Evolutionary conservation across 1,139 yeast genomes (phyloP).

Genomic region (Petasospora fabianii): DNA sequence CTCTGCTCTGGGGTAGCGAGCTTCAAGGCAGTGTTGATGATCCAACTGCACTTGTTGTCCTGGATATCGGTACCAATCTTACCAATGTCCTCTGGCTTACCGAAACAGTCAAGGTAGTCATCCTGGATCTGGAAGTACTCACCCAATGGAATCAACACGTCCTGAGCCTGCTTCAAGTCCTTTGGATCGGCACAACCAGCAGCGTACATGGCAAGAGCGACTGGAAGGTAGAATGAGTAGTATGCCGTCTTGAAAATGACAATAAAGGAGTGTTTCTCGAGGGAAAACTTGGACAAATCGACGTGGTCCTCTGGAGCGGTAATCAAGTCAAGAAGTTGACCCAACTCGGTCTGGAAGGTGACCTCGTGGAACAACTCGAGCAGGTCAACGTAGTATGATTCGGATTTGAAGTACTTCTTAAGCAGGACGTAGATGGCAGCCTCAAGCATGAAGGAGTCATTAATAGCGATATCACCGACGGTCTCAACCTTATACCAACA

Average conservation of each 20-base stretch:
- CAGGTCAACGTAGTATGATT: constrained; percentile 81
- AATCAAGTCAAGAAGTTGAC: constrained; percentile 90
- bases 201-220: constrained; percentile 93
- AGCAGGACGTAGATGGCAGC: constrained; percentile 87
- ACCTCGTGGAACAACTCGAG: constrained; percentile 91
- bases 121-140: constrained; percentile 99
- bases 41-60: constrained; percentile 99
- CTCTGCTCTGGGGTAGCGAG: constrained; percentile 81
- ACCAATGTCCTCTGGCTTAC: constrained; percentile 96
- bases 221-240: constrained; percentile 96
- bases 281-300: constrained; percentile 81
- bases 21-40: constrained; percentile 86
- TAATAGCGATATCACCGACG: constrained; percentile 91
- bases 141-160: constrained; percentile 89
- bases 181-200: constrained; percentile 68
- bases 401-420: constrained; percentile 83
- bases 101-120: constrained; percentile 94
- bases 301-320: constrained; percentile 97
- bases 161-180: constrained; percentile 85
- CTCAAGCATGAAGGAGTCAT: constrained; percentile 96
- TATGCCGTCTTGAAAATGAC: constrained; percentile 97
- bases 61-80: constrained; percentile 98
- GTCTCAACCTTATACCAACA: constrained; percentile 89
- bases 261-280: constrained; percentile 89
- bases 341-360: constrained; percentile 96